Conservation (phyloP, 1,139 yeast genomes). For the Debaryomyces fabryi region DNA sequence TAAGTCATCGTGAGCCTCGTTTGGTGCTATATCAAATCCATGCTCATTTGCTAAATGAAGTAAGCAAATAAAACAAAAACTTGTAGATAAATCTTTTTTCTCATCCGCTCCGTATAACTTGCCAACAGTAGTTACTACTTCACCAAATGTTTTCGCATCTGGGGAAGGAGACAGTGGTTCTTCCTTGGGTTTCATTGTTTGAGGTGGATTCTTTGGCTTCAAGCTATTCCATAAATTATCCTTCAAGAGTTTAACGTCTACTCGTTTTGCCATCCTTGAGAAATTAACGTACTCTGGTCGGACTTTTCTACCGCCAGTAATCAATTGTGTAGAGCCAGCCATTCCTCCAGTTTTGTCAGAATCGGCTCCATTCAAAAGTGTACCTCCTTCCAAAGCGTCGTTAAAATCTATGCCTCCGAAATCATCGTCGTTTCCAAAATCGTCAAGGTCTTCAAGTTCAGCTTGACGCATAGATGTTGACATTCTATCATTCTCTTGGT, state of each 20-base stretch:
- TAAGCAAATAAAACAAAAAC: constrained; percentile 84
- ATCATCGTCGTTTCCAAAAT: constrained; percentile 41
- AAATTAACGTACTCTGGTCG: constrained; percentile 71
- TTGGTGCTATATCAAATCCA: constrained; percentile 65
- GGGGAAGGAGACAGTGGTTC: constrained; percentile 4
- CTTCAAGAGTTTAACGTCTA: constrained; percentile 78
- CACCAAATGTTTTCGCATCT: constrained; percentile 41
- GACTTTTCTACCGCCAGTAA: constrained; percentile 42
- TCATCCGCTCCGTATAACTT: constrained; percentile 54
- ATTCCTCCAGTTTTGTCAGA: constrained; percentile 25
- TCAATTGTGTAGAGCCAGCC: constrained; percentile 28
- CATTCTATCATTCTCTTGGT: constrained; percentile 35
- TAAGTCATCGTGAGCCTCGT: constrained; percentile 60
- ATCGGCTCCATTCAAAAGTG: constrained; percentile 23
- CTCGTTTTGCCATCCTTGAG: constrained; percentile 81
- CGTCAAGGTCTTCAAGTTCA: constrained; percentile 46
- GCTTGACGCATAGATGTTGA: constrained; percentile 50
- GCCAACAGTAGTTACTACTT: constrained; percentile 54
- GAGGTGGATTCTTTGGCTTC: constrained; percentile 18
- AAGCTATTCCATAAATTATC: constrained; percentile 80
- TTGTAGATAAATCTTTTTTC: constrained; percentile 73
- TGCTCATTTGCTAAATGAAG: constrained; percentile 90
- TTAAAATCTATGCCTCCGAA: constrained; percentile 49
- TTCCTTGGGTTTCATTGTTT: constrained; percentile 1
- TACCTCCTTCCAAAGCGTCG: constrained; percentile 41